phyloP scores from a whole-genome alignment of 2,329 filamentous ascomycete species.

The Aspergillus sp. region DNA sequence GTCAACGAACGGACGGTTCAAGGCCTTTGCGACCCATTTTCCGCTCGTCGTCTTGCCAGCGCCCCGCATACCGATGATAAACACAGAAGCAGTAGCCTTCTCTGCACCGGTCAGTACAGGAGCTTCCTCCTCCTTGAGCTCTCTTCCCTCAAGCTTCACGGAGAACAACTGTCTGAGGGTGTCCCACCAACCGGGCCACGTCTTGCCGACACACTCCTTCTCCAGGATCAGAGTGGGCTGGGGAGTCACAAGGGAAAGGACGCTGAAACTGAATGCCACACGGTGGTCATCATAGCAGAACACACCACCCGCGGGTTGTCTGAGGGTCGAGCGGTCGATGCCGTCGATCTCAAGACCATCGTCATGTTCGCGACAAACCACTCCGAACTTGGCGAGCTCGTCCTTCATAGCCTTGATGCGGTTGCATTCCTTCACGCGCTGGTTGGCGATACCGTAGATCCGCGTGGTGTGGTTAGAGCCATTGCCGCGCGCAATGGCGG shows the following conservation, averaged over 20 bases:
- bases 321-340: conserved; percentile 50
- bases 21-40: conserved; percentile 73
- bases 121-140: conserved; percentile 46
- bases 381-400: conserved; percentile 89
- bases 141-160: conserved; percentile 72
- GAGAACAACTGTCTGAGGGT: conserved; percentile 75
- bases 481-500: conserved; percentile 78
- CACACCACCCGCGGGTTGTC: conserved; percentile 64
- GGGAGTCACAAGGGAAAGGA: conserved; percentile 72
- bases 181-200: conserved; percentile 99
- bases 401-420: conserved; percentile 94
- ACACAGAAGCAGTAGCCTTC: conserved; percentile 65
- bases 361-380: conserved; percentile 80
- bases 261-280: conserved; percentile 97
- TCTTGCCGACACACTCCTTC: conserved; percentile 92
- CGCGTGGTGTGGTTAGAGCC: conserved; percentile 63
- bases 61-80: conserved; percentile 96
- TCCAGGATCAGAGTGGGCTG: conserved; percentile 76
- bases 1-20: conserved; percentile 78
- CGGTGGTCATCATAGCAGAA: conserved; percentile 97
- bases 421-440: conserved; percentile 97
- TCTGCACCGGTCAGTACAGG: conserved; percentile 38
- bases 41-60: conserved; percentile 95
- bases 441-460: conserved; percentile 94
- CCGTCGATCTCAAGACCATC: conserved; percentile 79